Evolutionary conservation across 208 protist species (phyloP).

Genomic region (Balamuthia mandrillaris): DNA sequence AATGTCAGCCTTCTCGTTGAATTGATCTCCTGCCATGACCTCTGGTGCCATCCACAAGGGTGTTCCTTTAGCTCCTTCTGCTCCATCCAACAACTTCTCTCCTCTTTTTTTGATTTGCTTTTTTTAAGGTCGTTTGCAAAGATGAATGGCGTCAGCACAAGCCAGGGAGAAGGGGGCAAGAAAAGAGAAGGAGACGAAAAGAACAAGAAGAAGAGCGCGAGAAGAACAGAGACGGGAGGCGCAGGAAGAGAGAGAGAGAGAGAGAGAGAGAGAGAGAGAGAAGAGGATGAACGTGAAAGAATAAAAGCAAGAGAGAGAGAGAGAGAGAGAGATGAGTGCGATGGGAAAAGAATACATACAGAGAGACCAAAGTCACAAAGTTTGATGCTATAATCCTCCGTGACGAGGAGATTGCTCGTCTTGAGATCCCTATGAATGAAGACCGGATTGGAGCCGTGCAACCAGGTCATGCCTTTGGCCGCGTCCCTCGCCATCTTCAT

Average conservation of each 20-base stretch:
- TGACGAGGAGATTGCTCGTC: conserved; percentile 36
- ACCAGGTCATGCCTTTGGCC: conserved; percentile 58
- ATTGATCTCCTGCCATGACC: conserved; percentile 60
- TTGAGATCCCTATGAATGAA: conserved; percentile 68
- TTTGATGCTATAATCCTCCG: conserved; percentile 33
- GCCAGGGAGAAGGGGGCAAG: neutral
- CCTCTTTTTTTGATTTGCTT: conserved; percentile 62
- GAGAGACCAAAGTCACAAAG: conserved; percentile 24
- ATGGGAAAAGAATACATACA: neutral
- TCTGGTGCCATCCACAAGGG: conserved; percentile 71
- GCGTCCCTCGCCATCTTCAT: conserved; percentile 61
- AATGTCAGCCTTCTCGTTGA: conserved; percentile 63
- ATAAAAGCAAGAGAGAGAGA: neutral
- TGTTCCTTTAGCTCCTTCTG: conserved; percentile 64
- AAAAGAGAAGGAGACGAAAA: neutral
- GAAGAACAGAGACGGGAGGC: neutral
- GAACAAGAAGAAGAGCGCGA: neutral
- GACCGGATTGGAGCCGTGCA: conserved; percentile 61
- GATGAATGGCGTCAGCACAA: neutral
- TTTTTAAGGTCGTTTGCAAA: neutral
- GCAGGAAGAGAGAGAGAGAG: neutral
- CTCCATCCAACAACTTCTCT: conserved; percentile 55
- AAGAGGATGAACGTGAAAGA: neutral
- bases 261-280: neutral
- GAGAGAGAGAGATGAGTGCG: neutral